Evolutionary conservation across 768 basidiomycete species (phyloP), one percentile per base, ranked within the genome.

Genomic region (Trametes maxima): DNA sequence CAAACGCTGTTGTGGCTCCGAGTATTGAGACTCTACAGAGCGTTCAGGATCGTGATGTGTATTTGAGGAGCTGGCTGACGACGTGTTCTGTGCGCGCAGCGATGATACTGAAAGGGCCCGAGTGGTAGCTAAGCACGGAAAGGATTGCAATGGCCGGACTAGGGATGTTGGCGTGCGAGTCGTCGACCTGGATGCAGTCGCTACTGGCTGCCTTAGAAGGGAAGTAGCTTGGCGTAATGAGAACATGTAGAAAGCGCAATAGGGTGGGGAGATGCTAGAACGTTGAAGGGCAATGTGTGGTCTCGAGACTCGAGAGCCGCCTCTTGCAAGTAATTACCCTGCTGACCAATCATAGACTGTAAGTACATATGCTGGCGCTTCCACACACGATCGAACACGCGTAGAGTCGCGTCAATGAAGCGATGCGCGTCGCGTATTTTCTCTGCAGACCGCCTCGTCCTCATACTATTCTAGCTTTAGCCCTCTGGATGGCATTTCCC

Each of bases 1-100:
- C 39, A 65, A 46, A 44, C 42, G 67, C 40, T 39, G 64, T 47
- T 52, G 63, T 14, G 60, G 16, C 25, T 58, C 57, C 19, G 61
- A 42, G 11, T 58, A 37, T 37, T 25, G 44, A 2, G 48, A 16
- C 45, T 19, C 14, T 2, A 1, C 11, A 13, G 21, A 24, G 21
- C 45, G 4, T 22, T 7, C 21, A 22, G 39, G 12, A 47, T 2
- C 6, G 13, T 21, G 48, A 3, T 49, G 22, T 49, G 4, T 17
- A 16, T 28, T 24, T 14, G 21, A 24, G 46, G 6, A 7, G 46
- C 6, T 25, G 21, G 28, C 8, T 13, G 46, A 19, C 13, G 37
- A 17, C 2, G 17, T 8, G n/a, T 57, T 16, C n/a, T 52, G 16
- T 21, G 50, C 21, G 6, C 39, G 37, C 14, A 46, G 21, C 35